A percentile compares a stretch with the other conserved stretches of the same genome.
Evolutionary conservation across 164 flowering plant species (phyloP).

Genomic region (Liriodendron chinense): DNA sequence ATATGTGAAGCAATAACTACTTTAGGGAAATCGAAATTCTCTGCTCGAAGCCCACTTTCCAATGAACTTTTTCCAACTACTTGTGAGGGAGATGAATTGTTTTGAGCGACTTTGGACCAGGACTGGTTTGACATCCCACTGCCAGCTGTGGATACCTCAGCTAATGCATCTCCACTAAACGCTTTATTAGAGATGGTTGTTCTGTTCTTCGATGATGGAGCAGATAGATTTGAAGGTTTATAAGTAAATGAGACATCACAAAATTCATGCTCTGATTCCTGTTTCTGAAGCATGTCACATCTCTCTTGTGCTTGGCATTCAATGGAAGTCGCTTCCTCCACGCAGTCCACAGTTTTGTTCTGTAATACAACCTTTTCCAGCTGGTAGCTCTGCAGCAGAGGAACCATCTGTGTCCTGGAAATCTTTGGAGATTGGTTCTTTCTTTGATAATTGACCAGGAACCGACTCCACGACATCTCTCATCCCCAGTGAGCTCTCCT

Average conservation of each 20-base stretch:
- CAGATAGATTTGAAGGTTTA: constrained; percentile 9
- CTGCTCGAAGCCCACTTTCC: constrained; percentile 10
- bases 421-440: not conserved
- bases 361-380: constrained; percentile 7
- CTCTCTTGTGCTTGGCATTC: constrained; percentile 13
- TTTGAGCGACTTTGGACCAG: not conserved
- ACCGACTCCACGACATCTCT: not conserved
- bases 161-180: not conserved
- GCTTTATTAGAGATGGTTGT: not conserved
- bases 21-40: not conserved
- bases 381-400: constrained; percentile 3
- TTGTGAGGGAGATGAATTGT: constrained; percentile 1
- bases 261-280: not conserved
- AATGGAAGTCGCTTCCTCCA: constrained; percentile 16
- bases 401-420: constrained; percentile 2
- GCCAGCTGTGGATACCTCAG: constrained; percentile 5
- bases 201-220: constrained; percentile 11
- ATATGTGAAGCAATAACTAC: not conserved
- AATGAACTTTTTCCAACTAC: constrained; percentile 4
- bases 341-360: constrained; percentile 6
- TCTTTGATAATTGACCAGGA: constrained; percentile 11
- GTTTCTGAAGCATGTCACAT: constrained; percentile 7
- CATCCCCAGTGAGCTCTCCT: constrained; percentile 12
- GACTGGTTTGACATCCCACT: not conserved
- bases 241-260: constrained; percentile 1